Percentiles rank a stretch among this genome's conserved stretches.
Evolutionary conservation across 1,284 basidiomycete genomes (phyloP).

Genomic region (Ceratobasidium theobromae): DNA sequence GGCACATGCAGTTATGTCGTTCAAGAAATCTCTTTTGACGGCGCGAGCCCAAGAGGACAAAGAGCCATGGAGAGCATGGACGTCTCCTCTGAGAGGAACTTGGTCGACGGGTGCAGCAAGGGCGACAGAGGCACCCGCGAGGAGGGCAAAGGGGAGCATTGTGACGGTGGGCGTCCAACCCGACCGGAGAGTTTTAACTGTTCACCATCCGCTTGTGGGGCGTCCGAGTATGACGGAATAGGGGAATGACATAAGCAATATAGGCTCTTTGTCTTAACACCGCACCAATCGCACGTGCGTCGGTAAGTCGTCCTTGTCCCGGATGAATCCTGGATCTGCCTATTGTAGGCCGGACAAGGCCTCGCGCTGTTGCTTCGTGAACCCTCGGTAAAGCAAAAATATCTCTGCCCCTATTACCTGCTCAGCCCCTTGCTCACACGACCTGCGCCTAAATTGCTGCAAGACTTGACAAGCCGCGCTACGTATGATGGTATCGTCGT

Average conservation of each 20-base stretch:
- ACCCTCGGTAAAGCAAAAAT: not conserved
- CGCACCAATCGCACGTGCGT: conserved; percentile 19
- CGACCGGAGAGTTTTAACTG: not conserved
- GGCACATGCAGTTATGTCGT: conserved; percentile 10
- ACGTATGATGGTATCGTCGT: too few relatives aligned
- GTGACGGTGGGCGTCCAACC: not conserved
- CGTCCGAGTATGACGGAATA: not conserved
- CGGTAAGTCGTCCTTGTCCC: not conserved
- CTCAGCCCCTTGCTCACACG: not conserved
- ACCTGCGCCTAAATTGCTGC: not conserved
- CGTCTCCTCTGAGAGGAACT: conserved; percentile 2
- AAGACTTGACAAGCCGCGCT: not conserved
- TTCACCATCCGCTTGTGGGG: not conserved
- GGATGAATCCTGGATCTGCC: too few relatives aligned
- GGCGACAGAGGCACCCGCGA: not conserved
- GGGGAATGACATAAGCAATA: not conserved
- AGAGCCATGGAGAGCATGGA: conserved; percentile 10
- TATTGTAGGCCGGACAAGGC: not conserved
- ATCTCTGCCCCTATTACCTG: not conserved
- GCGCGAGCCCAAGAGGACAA: conserved; percentile 21
- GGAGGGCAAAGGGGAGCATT: conserved; percentile 15
- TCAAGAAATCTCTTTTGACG: conserved; percentile 16
- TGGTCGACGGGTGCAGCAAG: conserved; percentile 16
- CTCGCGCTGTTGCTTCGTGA: not conserved
- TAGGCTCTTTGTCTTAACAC: not conserved